Conservation (phyloP, 2,329 filamentous ascomycete species). For the Colletotrichum sp. region DNA sequence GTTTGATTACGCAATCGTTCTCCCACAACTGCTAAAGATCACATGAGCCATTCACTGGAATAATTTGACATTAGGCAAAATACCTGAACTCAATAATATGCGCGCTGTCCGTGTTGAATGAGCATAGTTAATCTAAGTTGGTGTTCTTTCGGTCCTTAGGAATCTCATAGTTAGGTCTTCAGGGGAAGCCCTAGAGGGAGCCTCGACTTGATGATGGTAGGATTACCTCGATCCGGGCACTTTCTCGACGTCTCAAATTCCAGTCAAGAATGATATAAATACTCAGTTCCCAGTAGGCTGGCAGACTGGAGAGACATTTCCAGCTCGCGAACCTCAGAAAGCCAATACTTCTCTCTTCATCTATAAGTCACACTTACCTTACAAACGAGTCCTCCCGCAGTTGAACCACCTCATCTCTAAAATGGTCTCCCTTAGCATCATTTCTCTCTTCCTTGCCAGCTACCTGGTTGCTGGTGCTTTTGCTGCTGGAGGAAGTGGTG, state of each 20-base stretch:
- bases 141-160: accelerated
- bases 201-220: accelerated
- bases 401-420: background rate
- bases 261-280: background rate
- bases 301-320: background rate
- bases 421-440: background rate
- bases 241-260: background rate
- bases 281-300: background rate
- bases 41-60: background rate
- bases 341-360: background rate
- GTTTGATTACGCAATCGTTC: background rate
- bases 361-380: background rate
- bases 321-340: background rate
- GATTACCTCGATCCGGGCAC: background rate
- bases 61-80: background rate
- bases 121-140: background rate
- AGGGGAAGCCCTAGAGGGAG: background rate
- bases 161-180: background rate
- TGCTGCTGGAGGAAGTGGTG: background rate
- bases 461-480: background rate
- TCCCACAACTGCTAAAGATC: background rate
- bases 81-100: background rate
- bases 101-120: background rate
- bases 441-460: background rate
- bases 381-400: background rate